Percentiles rank a stretch among this genome's conserved stretches.
Conservation (phyloP, 176 grass and related monocot genomes). For the Pharus latifolius region DNA sequence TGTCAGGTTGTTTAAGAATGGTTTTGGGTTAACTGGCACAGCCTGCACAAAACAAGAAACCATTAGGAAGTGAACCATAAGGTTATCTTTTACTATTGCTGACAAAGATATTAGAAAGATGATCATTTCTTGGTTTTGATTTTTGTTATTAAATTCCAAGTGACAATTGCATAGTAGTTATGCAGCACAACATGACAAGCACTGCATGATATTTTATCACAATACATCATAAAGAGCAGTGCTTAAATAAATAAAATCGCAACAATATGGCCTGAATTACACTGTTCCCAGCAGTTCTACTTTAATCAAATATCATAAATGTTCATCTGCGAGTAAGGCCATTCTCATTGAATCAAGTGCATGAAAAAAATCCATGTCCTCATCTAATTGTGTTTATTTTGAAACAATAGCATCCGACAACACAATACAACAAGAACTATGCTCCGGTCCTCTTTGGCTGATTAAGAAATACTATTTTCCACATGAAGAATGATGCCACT, state of each 20-base stretch:
- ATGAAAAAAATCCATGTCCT: neutral
- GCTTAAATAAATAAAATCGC: neutral
- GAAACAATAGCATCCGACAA: neutral
- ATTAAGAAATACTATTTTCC: neutral
- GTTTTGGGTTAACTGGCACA: slow-evolving; percentile 92
- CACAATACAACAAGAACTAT: neutral
- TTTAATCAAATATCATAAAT: neutral
- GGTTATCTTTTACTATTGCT: neutral
- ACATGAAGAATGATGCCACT: neutral
- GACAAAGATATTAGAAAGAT: neutral
- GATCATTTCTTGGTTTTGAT: neutral
- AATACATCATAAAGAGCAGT: neutral
- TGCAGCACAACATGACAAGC: neutral
- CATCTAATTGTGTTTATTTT: neutral
- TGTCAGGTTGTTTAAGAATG: slow-evolving; percentile 91
- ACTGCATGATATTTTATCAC: neutral
- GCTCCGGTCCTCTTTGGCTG: neutral
- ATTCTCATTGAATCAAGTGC: neutral
- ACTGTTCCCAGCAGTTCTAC: neutral
- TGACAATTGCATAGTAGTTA: neutral
- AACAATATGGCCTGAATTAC: neutral
- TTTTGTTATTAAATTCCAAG: neutral
- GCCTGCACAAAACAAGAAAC: slow-evolving; percentile 31
- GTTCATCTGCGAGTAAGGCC: no score
- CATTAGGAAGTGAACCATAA: neutral